Conservation (phyloP, 2,329 filamentous ascomycete genomes). For the Hypoxylon sp. region DNA sequence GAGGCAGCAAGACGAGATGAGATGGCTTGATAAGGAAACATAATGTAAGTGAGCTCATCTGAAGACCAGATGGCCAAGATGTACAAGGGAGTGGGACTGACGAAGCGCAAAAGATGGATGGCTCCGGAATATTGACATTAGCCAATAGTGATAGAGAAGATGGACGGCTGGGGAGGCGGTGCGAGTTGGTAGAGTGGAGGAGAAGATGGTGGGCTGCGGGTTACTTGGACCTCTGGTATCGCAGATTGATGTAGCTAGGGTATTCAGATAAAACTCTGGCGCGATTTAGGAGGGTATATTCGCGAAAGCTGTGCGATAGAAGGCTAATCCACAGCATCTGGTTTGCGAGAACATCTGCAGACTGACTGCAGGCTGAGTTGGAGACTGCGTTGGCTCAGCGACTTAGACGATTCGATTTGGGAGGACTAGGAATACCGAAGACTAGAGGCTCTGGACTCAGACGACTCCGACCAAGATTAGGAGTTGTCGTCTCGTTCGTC, state of each 20-base stretch:
- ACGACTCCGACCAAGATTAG: conserved; percentile 38
- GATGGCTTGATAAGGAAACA: conserved; percentile 40
- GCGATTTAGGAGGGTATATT: conserved; percentile 50
- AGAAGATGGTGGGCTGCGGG: conserved; percentile 39
- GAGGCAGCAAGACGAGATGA: conserved; percentile 43
- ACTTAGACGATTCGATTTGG: conserved; percentile 13
- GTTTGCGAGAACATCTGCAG: conserved; percentile 25
- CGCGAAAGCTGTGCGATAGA: conserved; percentile 38
- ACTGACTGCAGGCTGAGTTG: conserved; percentile 27
- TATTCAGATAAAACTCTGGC: conserved; percentile 50
- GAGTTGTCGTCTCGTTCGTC: conserved; percentile 55
- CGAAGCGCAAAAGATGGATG: conserved; percentile 39
- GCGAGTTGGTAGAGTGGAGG: conserved; percentile 44
- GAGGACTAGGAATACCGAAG: conserved; percentile 6
- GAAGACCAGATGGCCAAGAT: conserved; percentile 41
- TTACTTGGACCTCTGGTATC: conserved; percentile 45
- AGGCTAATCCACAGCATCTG: conserved; percentile 17
- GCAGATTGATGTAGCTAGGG: conserved; percentile 43
- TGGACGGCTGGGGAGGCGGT: conserved; percentile 40
- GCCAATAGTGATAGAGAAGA: conserved; percentile 43
- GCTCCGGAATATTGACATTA: conserved; percentile 38
- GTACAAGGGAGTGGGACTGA: conserved; percentile 26
- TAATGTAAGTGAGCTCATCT: conserved; percentile 37
- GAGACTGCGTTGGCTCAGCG: conserved; percentile 25
- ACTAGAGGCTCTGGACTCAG: conserved; percentile 36